Percentiles rank a stretch among this genome's conserved stretches.
Conservation (phyloP, 345 rosid species). For the Salix arbutifolia region DNA sequence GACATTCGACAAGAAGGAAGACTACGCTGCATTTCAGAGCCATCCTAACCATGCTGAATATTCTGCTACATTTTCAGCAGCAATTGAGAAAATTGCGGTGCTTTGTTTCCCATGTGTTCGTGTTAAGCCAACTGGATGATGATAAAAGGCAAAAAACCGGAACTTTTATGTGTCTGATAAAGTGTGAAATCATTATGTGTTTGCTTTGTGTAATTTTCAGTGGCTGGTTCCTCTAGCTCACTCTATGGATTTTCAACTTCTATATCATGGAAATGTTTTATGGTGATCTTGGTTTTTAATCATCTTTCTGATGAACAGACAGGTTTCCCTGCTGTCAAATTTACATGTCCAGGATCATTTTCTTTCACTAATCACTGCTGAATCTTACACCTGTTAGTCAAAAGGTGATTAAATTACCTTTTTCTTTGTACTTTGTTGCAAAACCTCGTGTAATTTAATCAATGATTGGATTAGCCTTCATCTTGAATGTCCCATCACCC, state of each 20-base stretch:
- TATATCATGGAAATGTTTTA: constrained; percentile 9
- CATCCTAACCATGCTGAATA: constrained; percentile 76
- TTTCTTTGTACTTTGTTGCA: constrained; percentile 23
- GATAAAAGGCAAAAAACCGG: neutral
- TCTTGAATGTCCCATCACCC: constrained; percentile 20
- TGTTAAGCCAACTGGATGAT: constrained; percentile 35
- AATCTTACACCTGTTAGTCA: neutral
- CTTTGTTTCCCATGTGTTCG: constrained; percentile 58
- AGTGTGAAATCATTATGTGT: neutral
- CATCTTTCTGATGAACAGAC: neutral
- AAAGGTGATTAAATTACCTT: constrained; percentile 4
- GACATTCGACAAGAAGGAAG: constrained; percentile 80
- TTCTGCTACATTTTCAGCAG: constrained; percentile 70
- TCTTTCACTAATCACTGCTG: neutral
- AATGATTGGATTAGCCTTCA: constrained; percentile 6
- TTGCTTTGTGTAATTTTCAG: neutral
- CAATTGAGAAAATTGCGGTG: constrained; percentile 68
- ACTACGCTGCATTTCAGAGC: constrained; percentile 47
- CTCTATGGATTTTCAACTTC: constrained; percentile 1
- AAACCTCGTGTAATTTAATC: neutral
- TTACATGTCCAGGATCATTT: neutral
- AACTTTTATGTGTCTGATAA: constrained; percentile 1
- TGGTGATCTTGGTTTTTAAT: neutral
- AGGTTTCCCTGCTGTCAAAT: constrained; percentile 2
- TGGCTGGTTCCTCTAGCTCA: neutral